phyloP scores from a whole-genome alignment of 495 filamentous ascomycete species.

The Podospora fimiseda region DNA sequence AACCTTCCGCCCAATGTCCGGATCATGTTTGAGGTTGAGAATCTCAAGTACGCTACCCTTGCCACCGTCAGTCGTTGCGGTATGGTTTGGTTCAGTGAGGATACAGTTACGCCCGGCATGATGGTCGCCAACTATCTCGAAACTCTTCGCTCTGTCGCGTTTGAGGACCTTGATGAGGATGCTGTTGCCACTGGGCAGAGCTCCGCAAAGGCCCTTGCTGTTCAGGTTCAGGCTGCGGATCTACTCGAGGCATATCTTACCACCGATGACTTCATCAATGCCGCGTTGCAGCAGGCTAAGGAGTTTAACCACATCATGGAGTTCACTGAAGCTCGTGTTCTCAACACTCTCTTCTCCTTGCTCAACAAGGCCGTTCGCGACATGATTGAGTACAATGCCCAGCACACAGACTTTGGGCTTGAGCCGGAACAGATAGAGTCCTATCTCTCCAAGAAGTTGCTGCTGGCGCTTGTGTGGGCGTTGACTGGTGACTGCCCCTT shows the following conservation, averaged over 20 bases:
- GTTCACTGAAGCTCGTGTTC: conserved; percentile 79
- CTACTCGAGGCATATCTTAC: conserved; percentile 69
- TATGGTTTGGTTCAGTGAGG: conserved; percentile 99
- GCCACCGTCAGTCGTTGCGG: conserved; percentile 97
- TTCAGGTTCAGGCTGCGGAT: conserved; percentile 70
- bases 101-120: conserved; percentile 88
- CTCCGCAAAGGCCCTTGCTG: conserved; percentile 65
- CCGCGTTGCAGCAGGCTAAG: conserved; percentile 67
- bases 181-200: conserved; percentile 72
- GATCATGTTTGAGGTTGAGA: conserved; percentile 99
- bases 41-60: conserved; percentile 92
- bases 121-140: conserved; percentile 89
- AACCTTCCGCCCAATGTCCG: conserved; percentile 90
- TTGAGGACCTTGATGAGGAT: conserved; percentile 94
- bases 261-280: conserved; percentile 67
- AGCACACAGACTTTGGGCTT: conserved; percentile 89
- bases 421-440: conserved; percentile 81
- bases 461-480: conserved; percentile 88
- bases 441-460: conserved; percentile 85
- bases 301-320: conserved; percentile 96
- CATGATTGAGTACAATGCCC: conserved; percentile 89
- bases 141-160: conserved; percentile 67
- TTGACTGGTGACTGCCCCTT: conserved; percentile 93
- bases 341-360: conserved; percentile 91
- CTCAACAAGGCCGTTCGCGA: conserved; percentile 88